These are phyloP conservation scores for Nephromyces sp. DNA, from an alignment of 169 alveolate genomes.

Conservation along the genomic window DNA sequence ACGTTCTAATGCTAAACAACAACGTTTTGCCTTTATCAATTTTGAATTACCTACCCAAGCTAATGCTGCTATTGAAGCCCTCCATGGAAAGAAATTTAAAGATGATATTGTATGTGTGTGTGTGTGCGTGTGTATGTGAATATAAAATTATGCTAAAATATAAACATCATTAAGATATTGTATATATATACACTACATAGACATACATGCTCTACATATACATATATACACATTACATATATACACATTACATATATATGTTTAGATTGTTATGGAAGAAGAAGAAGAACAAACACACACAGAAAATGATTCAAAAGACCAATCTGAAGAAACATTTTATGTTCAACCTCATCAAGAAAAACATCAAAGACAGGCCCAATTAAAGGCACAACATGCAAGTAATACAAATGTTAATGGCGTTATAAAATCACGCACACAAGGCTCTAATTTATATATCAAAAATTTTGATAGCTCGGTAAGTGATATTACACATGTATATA, in stretches of 20 bases:
- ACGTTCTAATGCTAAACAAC: constrained; percentile 67
- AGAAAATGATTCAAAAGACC: constrained; percentile 27
- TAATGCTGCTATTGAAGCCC: constrained; percentile 68
- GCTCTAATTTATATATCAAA: constrained; percentile 81
- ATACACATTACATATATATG: no score
- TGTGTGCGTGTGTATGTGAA: no score
- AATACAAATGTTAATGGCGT: constrained; percentile 40
- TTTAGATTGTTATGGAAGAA: no score
- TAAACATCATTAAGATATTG: no score
- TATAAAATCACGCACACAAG: constrained; percentile 16
- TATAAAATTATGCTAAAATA: no score
- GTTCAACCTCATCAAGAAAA: constrained; percentile 79
- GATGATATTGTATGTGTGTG: no score
- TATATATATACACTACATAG: no score
- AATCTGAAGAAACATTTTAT: constrained; percentile 49
- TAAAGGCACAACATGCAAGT: constrained; percentile 59
- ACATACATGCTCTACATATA: no score
- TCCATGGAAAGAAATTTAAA: constrained; percentile 69
- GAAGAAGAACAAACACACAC: background rate
- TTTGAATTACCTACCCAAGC: constrained; percentile 70
- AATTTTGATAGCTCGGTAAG: constrained; percentile 71
- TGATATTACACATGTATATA: no score
- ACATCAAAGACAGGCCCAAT: constrained; percentile 74
- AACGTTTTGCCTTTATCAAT: constrained; percentile 76
- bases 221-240: no score